Evolutionary conservation across 2,329 filamentous ascomycete species (phyloP).

Genomic region (Leptographium radiaticola): DNA sequence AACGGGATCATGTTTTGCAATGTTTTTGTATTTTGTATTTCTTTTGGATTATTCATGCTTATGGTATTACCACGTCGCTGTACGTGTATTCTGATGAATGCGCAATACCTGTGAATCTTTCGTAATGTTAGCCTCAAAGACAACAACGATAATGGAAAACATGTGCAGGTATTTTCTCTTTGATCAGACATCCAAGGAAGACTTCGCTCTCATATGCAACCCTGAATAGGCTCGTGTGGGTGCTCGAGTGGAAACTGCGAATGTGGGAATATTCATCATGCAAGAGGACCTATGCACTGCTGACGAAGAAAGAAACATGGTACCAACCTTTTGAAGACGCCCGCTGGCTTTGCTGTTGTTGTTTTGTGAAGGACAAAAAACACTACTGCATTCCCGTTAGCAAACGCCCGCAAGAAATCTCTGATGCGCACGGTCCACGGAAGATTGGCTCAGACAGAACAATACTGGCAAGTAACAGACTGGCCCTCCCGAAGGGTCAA

Average conservation of each 20-base stretch:
- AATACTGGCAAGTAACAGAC: constrained; percentile 91
- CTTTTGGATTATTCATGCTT: too few species aligned
- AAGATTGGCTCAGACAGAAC: constrained; percentile 10
- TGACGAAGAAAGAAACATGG: not conserved
- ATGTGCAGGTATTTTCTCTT: not conserved
- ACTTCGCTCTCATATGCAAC: constrained; percentile 50
- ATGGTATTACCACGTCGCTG: too few species aligned
- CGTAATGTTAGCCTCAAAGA: not conserved
- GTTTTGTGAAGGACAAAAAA: not conserved
- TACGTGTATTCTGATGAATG: too few species aligned
- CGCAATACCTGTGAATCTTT: not conserved
- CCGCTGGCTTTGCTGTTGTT: not conserved
- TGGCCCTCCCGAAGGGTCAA: constrained; percentile 31
- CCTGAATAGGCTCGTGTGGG: constrained; percentile 47
- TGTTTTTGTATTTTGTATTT: too few species aligned
- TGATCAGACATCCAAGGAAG: constrained; percentile 62
- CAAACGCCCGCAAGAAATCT: not conserved
- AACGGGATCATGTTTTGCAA: too few species aligned
- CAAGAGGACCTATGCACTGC: constrained; percentile 10
- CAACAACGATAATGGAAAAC: not conserved
- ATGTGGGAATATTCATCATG: constrained; percentile 65
- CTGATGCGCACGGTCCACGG: not conserved
- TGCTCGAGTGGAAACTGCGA: constrained; percentile 83
- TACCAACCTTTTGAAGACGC: constrained; percentile 18
- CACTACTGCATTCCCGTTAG: not conserved